Percentiles rank a stretch among this genome's conserved stretches.
Conservation (phyloP, 805 yeast genomes). For the Maudiozyma barnettii region DNA sequence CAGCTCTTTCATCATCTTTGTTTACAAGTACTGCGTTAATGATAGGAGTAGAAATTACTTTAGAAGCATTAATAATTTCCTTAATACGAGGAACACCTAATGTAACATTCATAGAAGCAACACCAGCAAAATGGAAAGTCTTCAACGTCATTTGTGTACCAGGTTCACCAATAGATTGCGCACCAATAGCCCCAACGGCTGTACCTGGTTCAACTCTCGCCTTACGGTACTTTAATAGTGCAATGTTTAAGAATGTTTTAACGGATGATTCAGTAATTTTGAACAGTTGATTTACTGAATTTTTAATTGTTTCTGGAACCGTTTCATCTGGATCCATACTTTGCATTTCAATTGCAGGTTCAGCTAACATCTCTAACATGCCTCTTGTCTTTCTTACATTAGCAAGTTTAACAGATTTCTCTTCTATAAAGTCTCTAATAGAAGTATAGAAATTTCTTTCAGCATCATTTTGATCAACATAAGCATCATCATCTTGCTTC, state of each 20-base stretch:
- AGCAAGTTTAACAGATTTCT: slow-evolving; percentile 51
- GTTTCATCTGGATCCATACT: slow-evolving; percentile 32
- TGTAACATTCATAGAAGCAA: slow-evolving; percentile 97
- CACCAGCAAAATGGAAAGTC: slow-evolving; percentile 99
- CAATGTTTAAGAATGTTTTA: slow-evolving; percentile 57
- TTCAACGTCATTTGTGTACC: slow-evolving; percentile 98
- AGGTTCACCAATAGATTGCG: slow-evolving; percentile 98
- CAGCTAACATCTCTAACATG: slow-evolving; percentile 36
- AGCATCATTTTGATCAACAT: slow-evolving; percentile 77
- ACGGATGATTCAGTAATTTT: slow-evolving; percentile 58
- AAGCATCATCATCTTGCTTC: slow-evolving; percentile 44
- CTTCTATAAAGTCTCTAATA: slow-evolving; percentile 50
- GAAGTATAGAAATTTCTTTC: slow-evolving; percentile 79
- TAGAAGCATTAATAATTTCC: slow-evolving; percentile 96
- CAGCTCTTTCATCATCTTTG: slow-evolving; percentile 92
- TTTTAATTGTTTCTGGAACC: slow-evolving; percentile 30
- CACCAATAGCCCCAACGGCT: slow-evolving; percentile 98
- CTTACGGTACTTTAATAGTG: slow-evolving; percentile 70
- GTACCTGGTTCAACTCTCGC: slow-evolving; percentile 98
- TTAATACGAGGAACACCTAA: slow-evolving; percentile 99
- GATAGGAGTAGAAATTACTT: slow-evolving; percentile 90
- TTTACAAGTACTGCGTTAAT: slow-evolving; percentile 90
- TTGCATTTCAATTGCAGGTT: slow-evolving; percentile 38
- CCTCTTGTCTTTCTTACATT: slow-evolving; percentile 45
- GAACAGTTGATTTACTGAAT: slow-evolving; percentile 51